Evolutionary conservation across 805 yeast genomes (phyloP).

Genomic region (Metschnikowia corniflorae): DNA sequence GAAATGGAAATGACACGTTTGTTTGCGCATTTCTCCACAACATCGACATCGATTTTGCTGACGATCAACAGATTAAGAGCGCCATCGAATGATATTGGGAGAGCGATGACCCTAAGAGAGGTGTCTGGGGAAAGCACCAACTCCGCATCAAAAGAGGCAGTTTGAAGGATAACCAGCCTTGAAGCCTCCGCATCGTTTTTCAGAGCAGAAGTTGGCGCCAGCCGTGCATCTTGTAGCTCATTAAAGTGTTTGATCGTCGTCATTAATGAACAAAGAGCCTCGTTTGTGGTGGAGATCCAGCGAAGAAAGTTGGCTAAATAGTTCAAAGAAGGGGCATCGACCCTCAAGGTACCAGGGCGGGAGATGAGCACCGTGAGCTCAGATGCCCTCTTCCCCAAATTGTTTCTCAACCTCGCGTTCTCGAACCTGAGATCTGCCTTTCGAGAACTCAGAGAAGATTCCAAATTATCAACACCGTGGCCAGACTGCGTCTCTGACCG

Average conservation of each 20-base stretch:
- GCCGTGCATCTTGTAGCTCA: constrained; percentile 2
- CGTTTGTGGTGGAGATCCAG: constrained; percentile 22
- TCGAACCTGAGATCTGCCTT: constrained; percentile 57
- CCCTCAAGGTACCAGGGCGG: constrained; percentile 31
- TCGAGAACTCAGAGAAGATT: not conserved
- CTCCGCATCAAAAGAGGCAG: constrained; percentile 32
- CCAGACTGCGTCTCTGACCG: too few species aligned
- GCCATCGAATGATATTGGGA: constrained; percentile 46
- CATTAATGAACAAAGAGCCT: constrained; percentile 5
- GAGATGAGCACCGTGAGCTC: constrained; percentile 44
- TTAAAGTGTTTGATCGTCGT: constrained; percentile 4
- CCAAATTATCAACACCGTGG: too few species aligned
- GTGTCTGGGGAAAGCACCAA: constrained; percentile 19
- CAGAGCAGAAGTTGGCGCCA: too few species aligned
- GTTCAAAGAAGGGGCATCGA: constrained; percentile 24
- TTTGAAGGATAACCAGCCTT: constrained; percentile 35
- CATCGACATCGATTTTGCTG: constrained; percentile 23
- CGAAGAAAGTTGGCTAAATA: constrained; percentile 26
- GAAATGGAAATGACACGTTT: constrained; percentile 21
- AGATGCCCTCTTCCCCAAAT: constrained; percentile 7
- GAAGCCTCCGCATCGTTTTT: too few species aligned
- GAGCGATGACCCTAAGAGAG: constrained; percentile 25
- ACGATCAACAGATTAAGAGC: constrained; percentile 28
- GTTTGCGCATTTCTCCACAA: constrained; percentile 4
- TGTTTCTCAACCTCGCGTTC: constrained; percentile 18